Conservation (phyloP, 805 yeast species). For the Sugiyamaella marilandica region DNA sequence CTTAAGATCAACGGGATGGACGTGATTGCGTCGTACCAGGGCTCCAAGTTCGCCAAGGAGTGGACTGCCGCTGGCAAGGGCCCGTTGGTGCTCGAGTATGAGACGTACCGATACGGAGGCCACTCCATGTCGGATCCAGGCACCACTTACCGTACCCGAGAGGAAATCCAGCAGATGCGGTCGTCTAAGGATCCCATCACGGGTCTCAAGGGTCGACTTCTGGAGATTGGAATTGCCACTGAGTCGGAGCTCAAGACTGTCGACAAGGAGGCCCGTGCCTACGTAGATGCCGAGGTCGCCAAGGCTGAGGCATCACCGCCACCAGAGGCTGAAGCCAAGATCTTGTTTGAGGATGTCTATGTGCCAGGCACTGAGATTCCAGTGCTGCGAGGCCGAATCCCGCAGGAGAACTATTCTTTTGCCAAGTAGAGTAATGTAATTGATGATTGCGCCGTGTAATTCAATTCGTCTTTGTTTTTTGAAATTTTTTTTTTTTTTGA, state of each 20-base stretch:
- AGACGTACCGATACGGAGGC: constrained; percentile 99
- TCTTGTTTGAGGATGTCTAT: constrained; percentile 93
- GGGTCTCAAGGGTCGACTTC: constrained; percentile 81
- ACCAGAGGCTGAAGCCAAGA: constrained; percentile 93
- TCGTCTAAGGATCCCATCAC: constrained; percentile 97
- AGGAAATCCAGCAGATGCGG: constrained; percentile 99
- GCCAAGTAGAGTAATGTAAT: constrained; percentile 22
- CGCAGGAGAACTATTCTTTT: constrained; percentile 92
- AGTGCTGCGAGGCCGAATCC: constrained; percentile 91
- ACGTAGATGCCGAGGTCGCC: constrained; percentile 90
- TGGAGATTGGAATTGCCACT: constrained; percentile 79
- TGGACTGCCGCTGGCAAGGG: constrained; percentile 93
- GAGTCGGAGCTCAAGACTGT: constrained; percentile 92
- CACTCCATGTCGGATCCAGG: constrained; percentile 99
- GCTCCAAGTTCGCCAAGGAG: constrained; percentile 94
- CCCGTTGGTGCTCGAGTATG: constrained; percentile 92
- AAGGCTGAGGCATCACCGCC: constrained; percentile 91
- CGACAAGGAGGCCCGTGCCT: constrained; percentile 94
- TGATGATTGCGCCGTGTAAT: not conserved
- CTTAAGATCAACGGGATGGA: constrained; percentile 99
- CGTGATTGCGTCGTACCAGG: constrained; percentile 89
- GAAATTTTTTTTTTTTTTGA: not conserved
- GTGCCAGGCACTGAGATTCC: constrained; percentile 92
- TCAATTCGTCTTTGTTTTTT: not conserved
- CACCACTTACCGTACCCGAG: constrained; percentile 99